Evolutionary conservation across 2,329 filamentous ascomycete species (phyloP), one percentile per base, ranked within the genome.

Genomic region (Pseudogymnoascus pannorum): DNA sequence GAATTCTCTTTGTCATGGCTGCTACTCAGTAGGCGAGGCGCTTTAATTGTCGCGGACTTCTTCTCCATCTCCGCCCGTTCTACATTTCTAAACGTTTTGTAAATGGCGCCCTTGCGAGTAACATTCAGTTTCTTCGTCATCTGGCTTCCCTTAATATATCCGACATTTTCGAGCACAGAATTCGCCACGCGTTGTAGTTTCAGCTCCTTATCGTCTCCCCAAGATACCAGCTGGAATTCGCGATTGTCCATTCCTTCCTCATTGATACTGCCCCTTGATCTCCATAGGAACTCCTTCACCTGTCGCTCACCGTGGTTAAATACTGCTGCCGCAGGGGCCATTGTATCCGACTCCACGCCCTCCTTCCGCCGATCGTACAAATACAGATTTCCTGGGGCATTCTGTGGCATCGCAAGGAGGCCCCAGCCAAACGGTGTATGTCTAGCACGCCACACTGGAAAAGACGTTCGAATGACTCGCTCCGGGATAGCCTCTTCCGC

Each of bases 281-380:
- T 83, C 92, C 92, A 97, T 9, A 97, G 76, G 64, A 97, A 97
- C 68, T 97, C 92, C 70, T 94, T 96, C 29, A 91, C 91, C 70
- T 92, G 86, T 67, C 85, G 79, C 57, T 79, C 80, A 18, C 69
- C 70, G 64, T 88, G 86, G 1, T 84, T 85, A 62, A 88, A 88
- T 7, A 84, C 77, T 6, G 78, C 77, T 0, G 84, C 80, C 6
- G 85, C 82, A 5, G 78, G 72, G 4, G 76, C 75, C 2, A 75
- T 66, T 14, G 72, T 72, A 61, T 83, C 79, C 2, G 75, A 70
- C 1, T 78, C 77, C 4, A 75, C 75, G 14, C 77, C 76, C 31
- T 74, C 72, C 42, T 70, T 70, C 44, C 82, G 78, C 16, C 86
- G 82, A 67, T 93, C 89, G 72, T 95, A 97, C 1, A 97, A 79